Base-by-base conservation (phyloP, 148 eudicot genomes). In the Dianthus caryophyllus region DNA sequence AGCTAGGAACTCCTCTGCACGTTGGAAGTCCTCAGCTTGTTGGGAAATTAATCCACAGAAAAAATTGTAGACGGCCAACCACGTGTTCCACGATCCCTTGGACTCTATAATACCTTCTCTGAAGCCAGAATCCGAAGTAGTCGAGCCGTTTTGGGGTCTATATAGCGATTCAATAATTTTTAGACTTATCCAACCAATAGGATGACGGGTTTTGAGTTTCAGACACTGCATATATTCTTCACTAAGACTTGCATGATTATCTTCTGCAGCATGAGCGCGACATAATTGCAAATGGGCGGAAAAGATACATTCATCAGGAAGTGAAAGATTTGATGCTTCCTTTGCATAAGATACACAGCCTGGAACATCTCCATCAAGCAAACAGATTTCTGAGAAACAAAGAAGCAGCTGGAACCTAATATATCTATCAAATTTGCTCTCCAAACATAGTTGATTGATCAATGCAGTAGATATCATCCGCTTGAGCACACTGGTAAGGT, bases 221-320 rank as follows among this genome's bases (percentile, higher is more conserved):
- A 93, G 52, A 77, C 98, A 93, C 75, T 75, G 76, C 41, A 57
- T 75, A 63, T 78, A 84, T 77, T 86, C 87, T 76, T 79, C 71
- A 44, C 54, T 71, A 44, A 93, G 73, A 27, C 67, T 71, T 21
- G 27, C 47, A 65, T 69, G 47, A 69, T 87, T 69, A 75, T 78
- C 64, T 71, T 74, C 76, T 29, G 85, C 89, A 72, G 91, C 87
- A 80, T 86, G 77, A 58, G 85, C 95, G 76, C 96, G 98, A 41
- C 98, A 87, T 49, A 87, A 76, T 61, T 84, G 85, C 90, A 93
- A 82, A 79, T 90, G 89, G 18, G 98, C 88, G 44, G 84, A 90
- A 79, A 89, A 90, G 58, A 78, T 77, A 75, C 50, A 73, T 72
- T 46, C 71, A 75, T 80, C 76, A 24, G 86, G 69, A 75, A 93